Evolutionary conservation across 345 rosid species (phyloP).

Genomic region (Gossypium arboreum): DNA sequence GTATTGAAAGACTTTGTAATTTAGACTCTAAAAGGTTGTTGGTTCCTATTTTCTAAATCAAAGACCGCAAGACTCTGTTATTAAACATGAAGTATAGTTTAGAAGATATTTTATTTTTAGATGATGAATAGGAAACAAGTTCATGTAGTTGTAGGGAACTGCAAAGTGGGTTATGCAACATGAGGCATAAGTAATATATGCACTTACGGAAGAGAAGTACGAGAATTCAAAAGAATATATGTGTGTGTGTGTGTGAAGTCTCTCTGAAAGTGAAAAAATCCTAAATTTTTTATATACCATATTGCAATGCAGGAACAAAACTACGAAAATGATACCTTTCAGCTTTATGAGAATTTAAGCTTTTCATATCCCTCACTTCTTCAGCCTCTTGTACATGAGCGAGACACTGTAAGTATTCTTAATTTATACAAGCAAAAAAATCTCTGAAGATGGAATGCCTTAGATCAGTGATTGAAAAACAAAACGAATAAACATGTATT

Average conservation of each 20-base stretch:
- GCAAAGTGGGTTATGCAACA: not conserved
- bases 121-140: not conserved
- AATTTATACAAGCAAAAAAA: not conserved
- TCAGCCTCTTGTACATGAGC: conserved; percentile 73
- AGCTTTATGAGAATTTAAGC: conserved; percentile 66
- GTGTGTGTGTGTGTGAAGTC: not conserved
- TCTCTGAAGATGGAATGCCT: not conserved
- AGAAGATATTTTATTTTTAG: not conserved
- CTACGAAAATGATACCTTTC: conserved; percentile 37
- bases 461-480: too few relatives aligned
- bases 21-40: too few relatives aligned
- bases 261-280: not conserved
- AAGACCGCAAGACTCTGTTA: too few relatives aligned
- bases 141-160: not conserved
- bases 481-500: not conserved
- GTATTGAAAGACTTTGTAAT: not conserved
- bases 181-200: not conserved
- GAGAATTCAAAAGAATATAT: not conserved
- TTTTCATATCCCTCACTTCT: conserved; percentile 68
- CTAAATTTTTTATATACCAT: not conserved
- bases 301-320: conserved; percentile 36
- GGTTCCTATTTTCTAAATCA: too few relatives aligned
- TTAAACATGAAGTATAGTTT: too few relatives aligned
- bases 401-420: conserved; percentile 61
- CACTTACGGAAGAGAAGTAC: not conserved